These are phyloP conservation scores for Microbotryomycetes sp. DNA, from an alignment of 1,284 basidiomycete species.

Conservation along the genomic window DNA sequence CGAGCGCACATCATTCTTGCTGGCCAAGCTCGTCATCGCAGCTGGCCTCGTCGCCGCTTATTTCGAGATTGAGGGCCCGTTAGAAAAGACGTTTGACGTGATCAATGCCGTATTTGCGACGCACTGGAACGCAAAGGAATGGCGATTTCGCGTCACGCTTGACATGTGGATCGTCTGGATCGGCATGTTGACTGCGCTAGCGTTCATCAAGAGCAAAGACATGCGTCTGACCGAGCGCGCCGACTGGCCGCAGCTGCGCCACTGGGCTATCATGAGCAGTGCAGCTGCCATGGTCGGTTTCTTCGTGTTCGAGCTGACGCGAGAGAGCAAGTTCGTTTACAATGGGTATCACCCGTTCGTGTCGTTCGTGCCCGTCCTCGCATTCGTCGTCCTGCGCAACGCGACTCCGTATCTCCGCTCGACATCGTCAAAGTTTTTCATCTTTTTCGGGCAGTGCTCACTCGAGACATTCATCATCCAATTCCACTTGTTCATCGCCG, in stretches of 20 bases:
- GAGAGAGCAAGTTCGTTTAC: constrained; percentile 72
- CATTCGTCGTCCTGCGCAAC: constrained; percentile 68
- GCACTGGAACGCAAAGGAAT: constrained; percentile 73
- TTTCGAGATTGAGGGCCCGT: constrained; percentile 57
- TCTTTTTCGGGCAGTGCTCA: constrained; percentile 59
- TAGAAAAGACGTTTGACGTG: constrained; percentile 58
- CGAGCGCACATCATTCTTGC: constrained; percentile 57
- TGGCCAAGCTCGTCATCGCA: constrained; percentile 61
- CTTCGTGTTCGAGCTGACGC: constrained; percentile 67
- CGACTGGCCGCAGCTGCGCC: constrained; percentile 54
- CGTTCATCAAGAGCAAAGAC: constrained; percentile 67
- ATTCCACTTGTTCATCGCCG: constrained; percentile 81
- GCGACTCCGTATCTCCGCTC: constrained; percentile 63
- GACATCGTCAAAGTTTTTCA: constrained; percentile 59
- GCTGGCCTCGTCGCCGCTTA: constrained; percentile 57
- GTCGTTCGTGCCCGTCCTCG: constrained; percentile 68
- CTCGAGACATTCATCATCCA: constrained; percentile 55
- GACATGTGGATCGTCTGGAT: constrained; percentile 81
- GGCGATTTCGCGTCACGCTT: constrained; percentile 75
- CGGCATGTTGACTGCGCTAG: constrained; percentile 71
- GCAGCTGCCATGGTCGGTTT: constrained; percentile 60
- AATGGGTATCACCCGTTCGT: constrained; percentile 76
- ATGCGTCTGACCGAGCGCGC: constrained; percentile 60
- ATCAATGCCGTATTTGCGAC: constrained; percentile 62
- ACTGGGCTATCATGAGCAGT: constrained; percentile 49